phyloP scores from a whole-genome alignment of 2,329 filamentous ascomycete species.

The Onygenales sp. region DNA sequence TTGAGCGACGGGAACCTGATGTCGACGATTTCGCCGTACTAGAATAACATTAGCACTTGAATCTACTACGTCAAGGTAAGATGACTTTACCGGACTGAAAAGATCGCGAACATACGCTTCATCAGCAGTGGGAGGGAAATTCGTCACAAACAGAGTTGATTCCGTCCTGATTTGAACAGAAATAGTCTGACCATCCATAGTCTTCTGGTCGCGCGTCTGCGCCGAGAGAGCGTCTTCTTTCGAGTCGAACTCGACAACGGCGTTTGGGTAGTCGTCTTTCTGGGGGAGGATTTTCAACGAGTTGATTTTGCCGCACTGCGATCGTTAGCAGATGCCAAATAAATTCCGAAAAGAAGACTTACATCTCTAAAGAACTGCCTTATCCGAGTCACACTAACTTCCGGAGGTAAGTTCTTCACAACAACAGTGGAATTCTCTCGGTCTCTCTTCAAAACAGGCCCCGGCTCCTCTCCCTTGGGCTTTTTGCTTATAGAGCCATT shows the following conservation, averaged over 20 bases:
- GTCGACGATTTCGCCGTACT: conserved; percentile 72
- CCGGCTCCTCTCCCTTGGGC: conserved; percentile 41
- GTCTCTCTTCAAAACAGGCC: conserved; percentile 57
- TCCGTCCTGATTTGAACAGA: conserved; percentile 64
- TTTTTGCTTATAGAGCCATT: conserved; percentile 57
- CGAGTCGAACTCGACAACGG: conserved; percentile 75
- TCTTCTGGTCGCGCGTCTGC: conserved; percentile 70
- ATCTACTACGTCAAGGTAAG: neutral
- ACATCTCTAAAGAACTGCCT: conserved; percentile 81
- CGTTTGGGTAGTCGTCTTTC: conserved; percentile 50
- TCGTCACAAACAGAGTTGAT: conserved; percentile 80
- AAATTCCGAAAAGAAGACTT: conserved; percentile 15
- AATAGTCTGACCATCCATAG: conserved; percentile 63
- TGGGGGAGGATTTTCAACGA: conserved; percentile 61
- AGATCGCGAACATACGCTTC: conserved; percentile 46
- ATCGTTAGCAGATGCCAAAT: neutral
- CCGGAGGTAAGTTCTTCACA: conserved; percentile 63
- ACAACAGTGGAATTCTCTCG: conserved; percentile 83
- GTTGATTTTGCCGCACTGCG: conserved; percentile 66
- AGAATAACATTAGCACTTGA: conserved; percentile 8
- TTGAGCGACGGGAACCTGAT: conserved; percentile 88
- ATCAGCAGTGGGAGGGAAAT: conserved; percentile 58
- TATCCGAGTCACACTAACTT: conserved; percentile 61
- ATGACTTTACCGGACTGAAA: conserved; percentile 40
- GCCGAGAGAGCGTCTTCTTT: conserved; percentile 74